Base-by-base conservation (phyloP, 1,139 yeast species). In the Candida sanyaensis region DNA sequence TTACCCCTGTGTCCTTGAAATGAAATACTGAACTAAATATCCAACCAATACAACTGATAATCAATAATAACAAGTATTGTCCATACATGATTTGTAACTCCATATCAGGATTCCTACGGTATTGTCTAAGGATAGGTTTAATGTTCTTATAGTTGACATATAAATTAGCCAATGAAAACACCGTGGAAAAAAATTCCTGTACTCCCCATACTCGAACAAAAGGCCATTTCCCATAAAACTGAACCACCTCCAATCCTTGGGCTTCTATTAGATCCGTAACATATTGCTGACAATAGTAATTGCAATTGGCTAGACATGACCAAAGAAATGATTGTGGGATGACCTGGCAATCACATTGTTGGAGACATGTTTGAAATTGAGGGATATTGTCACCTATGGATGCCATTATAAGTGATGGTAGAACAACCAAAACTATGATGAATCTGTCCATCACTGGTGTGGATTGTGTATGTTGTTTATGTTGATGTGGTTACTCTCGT, bases 141-240 rank as follows among this genome's bases (percentile, higher is more conserved):
- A 69, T 56, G 52, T 67, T 73, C 31, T 50, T 52, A 50, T 65
- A 72, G 54, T 71, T 73, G 42, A 67, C 66, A 43, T 63, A 63
- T n/a, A 73, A 63, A 51, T 75, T 75, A 9, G 69, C 71, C 29
- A 71, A 27, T 8, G 77, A 72, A 51, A 75, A 74, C 5, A 74
- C 29, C 9, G 65, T 66, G 46, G 74, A 68, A 41, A 66, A 64
- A 31, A 73, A 38, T 52, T 75, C 80, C 33, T 75, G 75, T 23
- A 71, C 58, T 1, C 79, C 79, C 17, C 66, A 57, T 2, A 73
- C 56, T 40, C 78, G 57, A 9, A 47, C 50, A 50, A 75, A 75
- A 2, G 80, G 80, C 80, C 80, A 75, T 52, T 75, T 75, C 7
- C 80, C 80, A 48, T 65, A 63, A 51, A 73, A 75, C 50, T 75